These are phyloP conservation scores for Aureobasidium sp. DNA, from an alignment of 2,329 filamentous ascomycete genomes.

Conservation along the genomic window DNA sequence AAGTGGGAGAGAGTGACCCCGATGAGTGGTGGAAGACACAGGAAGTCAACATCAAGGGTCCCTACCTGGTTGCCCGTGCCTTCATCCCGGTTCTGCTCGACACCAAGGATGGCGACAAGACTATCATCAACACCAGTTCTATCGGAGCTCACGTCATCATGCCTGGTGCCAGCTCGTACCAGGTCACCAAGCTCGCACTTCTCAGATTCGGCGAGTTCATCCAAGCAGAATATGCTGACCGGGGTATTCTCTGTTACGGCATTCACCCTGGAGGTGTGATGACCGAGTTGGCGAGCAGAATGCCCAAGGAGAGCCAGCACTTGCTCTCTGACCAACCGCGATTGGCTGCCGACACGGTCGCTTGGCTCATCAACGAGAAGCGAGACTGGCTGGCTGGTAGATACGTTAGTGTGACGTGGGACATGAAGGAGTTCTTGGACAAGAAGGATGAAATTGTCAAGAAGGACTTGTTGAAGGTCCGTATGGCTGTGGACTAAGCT, in stretches of 20 bases:
- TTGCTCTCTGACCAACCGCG: conserved; percentile 23
- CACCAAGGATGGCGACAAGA: conserved; percentile 30
- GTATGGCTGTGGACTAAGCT: conserved; percentile 6
- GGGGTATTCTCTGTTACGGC: conserved; percentile 34
- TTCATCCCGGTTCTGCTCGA: conserved; percentile 41
- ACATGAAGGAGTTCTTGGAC: conserved; percentile 29
- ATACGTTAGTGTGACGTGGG: conserved; percentile 31
- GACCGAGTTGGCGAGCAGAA: conserved; percentile 34
- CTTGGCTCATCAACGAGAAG: conserved; percentile 25
- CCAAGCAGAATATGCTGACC: conserved; percentile 33
- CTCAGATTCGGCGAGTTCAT: conserved; percentile 39
- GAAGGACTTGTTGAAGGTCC: conserved; percentile 29
- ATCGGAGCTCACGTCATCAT: conserved; percentile 29
- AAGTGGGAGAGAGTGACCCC: conserved; percentile 22
- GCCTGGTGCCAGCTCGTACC: conserved; percentile 36
- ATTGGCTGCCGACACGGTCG: conserved; percentile 25
- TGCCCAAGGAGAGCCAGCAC: conserved; percentile 24
- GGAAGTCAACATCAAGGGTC: conserved; percentile 44
- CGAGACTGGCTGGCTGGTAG: conserved; percentile 32
- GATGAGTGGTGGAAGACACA: conserved; percentile 40
- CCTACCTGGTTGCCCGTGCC: conserved; percentile 25
- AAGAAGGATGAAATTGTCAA: conserved; percentile 28
- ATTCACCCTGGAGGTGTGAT: conserved; percentile 40
- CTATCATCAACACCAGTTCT: conserved; percentile 35
- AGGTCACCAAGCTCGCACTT: conserved; percentile 38